Evolutionary conservation across 2,329 filamentous ascomycete species (phyloP).

Genomic region (Beauveria bassiana): DNA sequence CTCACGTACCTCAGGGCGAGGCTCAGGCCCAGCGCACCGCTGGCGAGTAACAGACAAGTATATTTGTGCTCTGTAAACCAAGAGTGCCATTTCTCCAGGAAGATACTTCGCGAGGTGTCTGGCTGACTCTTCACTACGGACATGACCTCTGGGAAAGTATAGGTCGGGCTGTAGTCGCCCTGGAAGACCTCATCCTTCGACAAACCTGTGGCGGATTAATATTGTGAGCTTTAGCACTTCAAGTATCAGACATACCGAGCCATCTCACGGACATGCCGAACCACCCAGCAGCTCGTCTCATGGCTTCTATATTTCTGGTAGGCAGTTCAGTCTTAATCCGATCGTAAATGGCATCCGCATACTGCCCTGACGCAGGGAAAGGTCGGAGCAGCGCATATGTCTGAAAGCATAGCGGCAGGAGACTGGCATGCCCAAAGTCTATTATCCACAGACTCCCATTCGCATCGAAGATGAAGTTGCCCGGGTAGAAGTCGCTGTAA

Average conservation of each 20-base stretch:
- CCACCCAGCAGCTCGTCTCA: neutral
- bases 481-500: neutral
- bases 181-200: neutral
- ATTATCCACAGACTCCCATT: neutral
- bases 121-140: neutral
- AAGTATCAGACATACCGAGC: neutral
- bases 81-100: neutral
- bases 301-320: neutral
- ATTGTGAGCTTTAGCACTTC: neutral
- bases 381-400: neutral
- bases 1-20: neutral
- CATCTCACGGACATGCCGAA: neutral
- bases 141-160: too few relatives aligned
- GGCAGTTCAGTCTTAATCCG: neutral
- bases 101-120: neutral
- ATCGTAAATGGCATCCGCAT: neutral
- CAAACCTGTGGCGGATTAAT: neutral
- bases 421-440: neutral
- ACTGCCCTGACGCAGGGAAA: neutral
- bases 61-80: neutral
- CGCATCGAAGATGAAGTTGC: neutral
- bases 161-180: neutral
- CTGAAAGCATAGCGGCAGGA: neutral
- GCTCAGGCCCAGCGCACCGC: neutral
- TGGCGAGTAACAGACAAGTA: neutral